Evolutionary conservation across 2,329 filamentous ascomycete species (phyloP), one percentile per base, ranked within the genome.

Genomic region (Xylariaceae sp.): DNA sequence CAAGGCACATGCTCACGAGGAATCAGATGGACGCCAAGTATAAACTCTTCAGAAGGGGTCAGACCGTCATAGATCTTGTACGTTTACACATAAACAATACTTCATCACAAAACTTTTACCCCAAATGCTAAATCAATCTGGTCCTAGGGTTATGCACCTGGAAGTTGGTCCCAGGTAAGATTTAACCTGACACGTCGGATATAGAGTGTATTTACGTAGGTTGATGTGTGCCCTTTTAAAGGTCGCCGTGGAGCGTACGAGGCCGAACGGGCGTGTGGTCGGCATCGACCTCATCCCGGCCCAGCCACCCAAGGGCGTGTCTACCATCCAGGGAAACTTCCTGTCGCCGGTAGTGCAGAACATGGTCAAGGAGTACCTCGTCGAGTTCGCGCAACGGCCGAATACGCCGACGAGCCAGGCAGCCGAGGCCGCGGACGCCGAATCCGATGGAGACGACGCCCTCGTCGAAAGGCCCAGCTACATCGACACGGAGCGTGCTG

Each of bases 281-380:
- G 94, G 92, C 9, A 90, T 98, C 54, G 92, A 98, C 60, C 76
- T 98, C 36, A 88, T 98, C 49, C 92, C 92, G 4, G 87, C 88
- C 0, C 84, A 90, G 59, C 90, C 94, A 4, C 92, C 92, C 0
- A 80, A 76, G 55, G 92, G 92, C 15, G 88, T 94, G n/a, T 89
- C 86, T 18, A 88, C 88, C 2, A 88, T 98, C 41, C 92, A 98
- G 63, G 92, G 94, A 33, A 86, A 98, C 60, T 97, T 98, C 50
- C 69, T 97, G 28, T 84, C 81, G 5, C 73, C 78, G 0, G 64
- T 66, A 2, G 81, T 96, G n/a, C 85, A 85, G 60, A 73, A 70
- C 15, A 76, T 90, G 60, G 81, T 95, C 27, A 82, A 83, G 59
- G 72, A 78, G 4, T 92, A 89, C 56, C 76, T 98, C 28, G 65